These are phyloP conservation scores for Skeletonema grethae DNA, from an alignment of 108 stramenopile genomes.

Conservation along the genomic window DNA sequence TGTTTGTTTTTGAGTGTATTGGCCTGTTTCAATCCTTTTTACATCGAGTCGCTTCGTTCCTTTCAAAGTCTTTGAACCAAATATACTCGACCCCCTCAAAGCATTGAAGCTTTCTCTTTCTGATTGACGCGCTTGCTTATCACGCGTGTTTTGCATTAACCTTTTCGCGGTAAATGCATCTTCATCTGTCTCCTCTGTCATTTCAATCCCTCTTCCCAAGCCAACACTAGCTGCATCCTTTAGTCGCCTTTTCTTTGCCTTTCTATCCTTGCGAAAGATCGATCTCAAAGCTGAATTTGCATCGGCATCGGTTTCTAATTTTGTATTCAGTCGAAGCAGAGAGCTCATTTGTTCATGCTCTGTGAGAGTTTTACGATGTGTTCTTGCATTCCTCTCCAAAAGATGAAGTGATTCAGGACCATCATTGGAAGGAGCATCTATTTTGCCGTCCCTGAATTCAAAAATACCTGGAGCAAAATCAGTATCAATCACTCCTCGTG, in stretches of 20 bases:
- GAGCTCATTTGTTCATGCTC: slow-evolving; percentile 62
- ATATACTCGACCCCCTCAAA: slow-evolving; percentile 24
- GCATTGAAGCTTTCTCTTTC: slow-evolving; percentile 24
- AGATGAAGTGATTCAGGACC: slow-evolving; percentile 28
- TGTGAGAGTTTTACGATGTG: slow-evolving; percentile 50
- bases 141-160: slow-evolving; percentile 1
- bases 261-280: slow-evolving; percentile 62
- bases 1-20: not conserved
- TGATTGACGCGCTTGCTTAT: slow-evolving; percentile 4
- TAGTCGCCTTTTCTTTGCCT: slow-evolving; percentile 54
- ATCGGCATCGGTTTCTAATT: slow-evolving; percentile 59
- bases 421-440: slow-evolving; percentile 9
- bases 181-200: slow-evolving; percentile 20
- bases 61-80: not conserved
- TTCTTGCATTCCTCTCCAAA: slow-evolving; percentile 51
- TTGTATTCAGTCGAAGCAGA: slow-evolving; percentile 52
- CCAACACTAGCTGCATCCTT: slow-evolving; percentile 52
- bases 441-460: slow-evolving; percentile 35
- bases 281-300: slow-evolving; percentile 68
- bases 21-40: not conserved
- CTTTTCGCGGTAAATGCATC: slow-evolving; percentile 37
- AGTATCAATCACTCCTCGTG: slow-evolving; percentile 46
- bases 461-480: slow-evolving; percentile 45
- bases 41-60: not conserved
- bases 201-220: slow-evolving; percentile 65